phyloP scores from a whole-genome alignment of 768 basidiomycete genomes.

The Saitozyma sp. region DNA sequence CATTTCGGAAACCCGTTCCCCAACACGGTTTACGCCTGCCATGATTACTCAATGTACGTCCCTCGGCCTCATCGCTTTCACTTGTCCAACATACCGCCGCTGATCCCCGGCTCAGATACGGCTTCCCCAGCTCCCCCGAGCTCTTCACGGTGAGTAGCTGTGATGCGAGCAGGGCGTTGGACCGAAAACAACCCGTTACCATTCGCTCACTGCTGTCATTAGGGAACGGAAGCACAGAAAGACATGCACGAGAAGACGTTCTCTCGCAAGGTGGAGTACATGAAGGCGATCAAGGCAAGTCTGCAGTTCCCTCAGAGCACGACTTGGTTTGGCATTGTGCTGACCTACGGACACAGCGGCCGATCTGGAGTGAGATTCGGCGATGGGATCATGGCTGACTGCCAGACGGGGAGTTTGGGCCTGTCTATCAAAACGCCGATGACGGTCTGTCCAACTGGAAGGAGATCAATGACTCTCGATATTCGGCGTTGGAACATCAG shows the following conservation, averaged over 20 bases:
- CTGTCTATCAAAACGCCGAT: slow-evolving; percentile 61
- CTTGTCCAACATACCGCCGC: no score
- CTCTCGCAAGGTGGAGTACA: slow-evolving; percentile 74
- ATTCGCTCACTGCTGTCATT: neutral
- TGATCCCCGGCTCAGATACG: slow-evolving; percentile 53
- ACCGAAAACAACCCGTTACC: neutral
- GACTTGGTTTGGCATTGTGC: neutral
- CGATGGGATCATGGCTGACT: no score
- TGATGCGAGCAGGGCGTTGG: neutral
- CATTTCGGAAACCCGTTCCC: slow-evolving; percentile 60
- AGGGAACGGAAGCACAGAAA: slow-evolving; percentile 30
- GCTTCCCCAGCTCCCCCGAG: slow-evolving; percentile 66
- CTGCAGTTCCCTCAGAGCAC: neutral
- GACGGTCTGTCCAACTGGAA: slow-evolving; percentile 60
- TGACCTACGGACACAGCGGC: slow-evolving; percentile 1
- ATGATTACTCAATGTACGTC: slow-evolving; percentile 62
- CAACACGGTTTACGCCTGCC: slow-evolving; percentile 75
- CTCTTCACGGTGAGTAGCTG: slow-evolving; percentile 55
- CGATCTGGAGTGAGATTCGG: slow-evolving; percentile 6
- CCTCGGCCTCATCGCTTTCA: no score
- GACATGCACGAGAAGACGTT: slow-evolving; percentile 53
- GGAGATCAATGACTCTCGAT: slow-evolving; percentile 65
- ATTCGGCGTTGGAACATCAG: slow-evolving; percentile 71
- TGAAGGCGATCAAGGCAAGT: slow-evolving; percentile 58
- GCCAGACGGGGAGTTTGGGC: slow-evolving; percentile 72